Evolutionary conservation across 2,329 filamentous ascomycete genomes (phyloP).

Genomic region (Dactylonectria estremocensis): DNA sequence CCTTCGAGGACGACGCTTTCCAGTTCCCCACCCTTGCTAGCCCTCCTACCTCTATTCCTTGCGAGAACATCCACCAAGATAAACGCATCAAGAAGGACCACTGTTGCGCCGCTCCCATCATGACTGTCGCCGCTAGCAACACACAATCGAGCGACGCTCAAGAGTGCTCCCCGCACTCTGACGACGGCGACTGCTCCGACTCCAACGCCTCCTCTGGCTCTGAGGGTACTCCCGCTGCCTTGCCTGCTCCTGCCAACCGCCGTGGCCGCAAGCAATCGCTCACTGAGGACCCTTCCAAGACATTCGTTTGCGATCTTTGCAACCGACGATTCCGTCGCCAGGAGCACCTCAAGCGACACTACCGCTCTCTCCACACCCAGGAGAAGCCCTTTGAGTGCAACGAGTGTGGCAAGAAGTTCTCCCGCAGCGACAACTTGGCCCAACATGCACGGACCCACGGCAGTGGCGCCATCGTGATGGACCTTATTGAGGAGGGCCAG

Average conservation of each 20-base stretch:
- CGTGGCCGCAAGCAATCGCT: slow-evolving; percentile 98
- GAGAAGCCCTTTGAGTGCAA: slow-evolving; percentile 99
- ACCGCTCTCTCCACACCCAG: slow-evolving; percentile 96
- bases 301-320: slow-evolving; percentile 96
- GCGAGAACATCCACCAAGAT: slow-evolving; percentile 65
- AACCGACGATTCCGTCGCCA: slow-evolving; percentile 97
- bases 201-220: slow-evolving; percentile 60
- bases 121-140: slow-evolving; percentile 58
- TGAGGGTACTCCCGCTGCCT: slow-evolving; percentile 60
- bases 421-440: slow-evolving; percentile 95
- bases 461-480: slow-evolving; percentile 91
- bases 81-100: slow-evolving; percentile 71
- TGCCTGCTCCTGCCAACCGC: slow-evolving; percentile 80
- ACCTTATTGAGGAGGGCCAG: slow-evolving; percentile 82
- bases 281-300: slow-evolving; percentile 98
- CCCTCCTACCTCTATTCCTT: slow-evolving; percentile 62
- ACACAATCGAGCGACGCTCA: slow-evolving; percentile 55
- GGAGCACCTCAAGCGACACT: slow-evolving; percentile 98
- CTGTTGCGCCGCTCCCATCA: slow-evolving; percentile 55
- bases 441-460: slow-evolving; percentile 97
- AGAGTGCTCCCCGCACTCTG: slow-evolving; percentile 53
- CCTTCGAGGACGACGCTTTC: slow-evolving; percentile 79
- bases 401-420: slow-evolving; percentile 99
- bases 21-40: slow-evolving; percentile 74
- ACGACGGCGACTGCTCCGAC: slow-evolving; percentile 57